Percentiles rank a stretch among this genome's conserved stretches.
Conservation (phyloP, 164 flowering plant genomes). For the Berberis thunbergii region DNA sequence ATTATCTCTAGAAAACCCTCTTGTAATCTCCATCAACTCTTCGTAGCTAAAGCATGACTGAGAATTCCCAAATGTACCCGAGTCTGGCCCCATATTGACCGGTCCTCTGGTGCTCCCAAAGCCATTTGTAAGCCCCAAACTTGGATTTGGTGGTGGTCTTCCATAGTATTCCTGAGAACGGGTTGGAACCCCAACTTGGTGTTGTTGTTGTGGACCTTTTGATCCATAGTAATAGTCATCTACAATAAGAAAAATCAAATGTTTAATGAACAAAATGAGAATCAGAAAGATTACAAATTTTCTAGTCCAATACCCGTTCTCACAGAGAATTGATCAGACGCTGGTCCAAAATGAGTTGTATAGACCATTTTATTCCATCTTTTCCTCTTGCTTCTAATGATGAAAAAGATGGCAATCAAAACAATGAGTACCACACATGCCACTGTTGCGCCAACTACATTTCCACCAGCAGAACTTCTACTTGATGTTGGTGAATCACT, state of each 20-base stretch:
- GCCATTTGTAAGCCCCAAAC: constrained; percentile 6
- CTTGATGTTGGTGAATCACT: no score
- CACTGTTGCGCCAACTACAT: constrained; percentile 18
- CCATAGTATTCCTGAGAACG: constrained; percentile 9
- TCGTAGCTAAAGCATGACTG: constrained; percentile 38
- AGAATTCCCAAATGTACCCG: constrained; percentile 19
- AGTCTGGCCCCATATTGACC: constrained; percentile 15
- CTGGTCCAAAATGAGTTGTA: constrained; percentile 13
- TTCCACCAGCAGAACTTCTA: constrained; percentile 1
- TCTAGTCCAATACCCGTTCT: constrained; percentile 25
- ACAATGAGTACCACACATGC: constrained; percentile 28
- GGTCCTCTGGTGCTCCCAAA: constrained; percentile 25
- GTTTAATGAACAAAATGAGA: neutral
- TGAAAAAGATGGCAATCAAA: constrained; percentile 23
- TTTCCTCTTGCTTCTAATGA: constrained; percentile 19
- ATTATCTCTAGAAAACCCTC: constrained; percentile 38
- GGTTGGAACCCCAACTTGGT: constrained; percentile 14
- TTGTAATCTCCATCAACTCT: constrained; percentile 43
- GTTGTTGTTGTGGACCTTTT: neutral
- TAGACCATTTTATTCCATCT: constrained; percentile 12
- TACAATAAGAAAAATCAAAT: constrained; percentile 10
- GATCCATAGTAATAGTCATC: constrained; percentile 26
- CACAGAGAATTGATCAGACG: constrained; percentile 17
- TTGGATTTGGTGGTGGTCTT: constrained; percentile 7
- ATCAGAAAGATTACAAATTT: neutral